Evolutionary conservation across 768 basidiomycete genomes (phyloP).

Genomic region (Lentinula sp.): DNA sequence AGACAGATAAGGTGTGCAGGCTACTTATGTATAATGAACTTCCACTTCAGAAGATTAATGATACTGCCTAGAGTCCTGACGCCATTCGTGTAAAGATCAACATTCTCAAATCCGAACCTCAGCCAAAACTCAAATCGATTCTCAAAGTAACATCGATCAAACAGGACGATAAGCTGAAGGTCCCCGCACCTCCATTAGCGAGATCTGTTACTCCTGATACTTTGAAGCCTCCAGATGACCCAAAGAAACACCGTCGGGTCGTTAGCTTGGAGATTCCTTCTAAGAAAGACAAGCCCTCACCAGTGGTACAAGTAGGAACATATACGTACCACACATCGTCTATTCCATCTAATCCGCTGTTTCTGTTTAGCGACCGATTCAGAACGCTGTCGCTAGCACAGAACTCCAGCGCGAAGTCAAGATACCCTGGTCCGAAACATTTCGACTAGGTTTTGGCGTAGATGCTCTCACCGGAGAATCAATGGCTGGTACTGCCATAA

Average conservation of each 20-base stretch:
- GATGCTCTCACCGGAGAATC: slow-evolving; percentile 15
- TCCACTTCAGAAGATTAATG: background rate
- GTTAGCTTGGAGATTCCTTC: background rate
- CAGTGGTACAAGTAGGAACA: background rate
- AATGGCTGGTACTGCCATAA: slow-evolving; percentile 10
- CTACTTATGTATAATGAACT: background rate
- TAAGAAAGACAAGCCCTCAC: background rate
- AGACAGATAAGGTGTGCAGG: background rate
- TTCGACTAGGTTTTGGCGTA: slow-evolving; percentile 12
- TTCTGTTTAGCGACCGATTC: background rate
- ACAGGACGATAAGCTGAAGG: background rate
- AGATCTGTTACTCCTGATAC: background rate
- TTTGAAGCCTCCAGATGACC: background rate
- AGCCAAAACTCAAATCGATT: background rate
- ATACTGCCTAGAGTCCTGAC: slow-evolving; percentile 6
- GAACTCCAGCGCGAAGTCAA: slow-evolving; percentile 8
- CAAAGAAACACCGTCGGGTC: background rate
- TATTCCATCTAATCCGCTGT: too few species aligned
- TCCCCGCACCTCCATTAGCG: background rate
- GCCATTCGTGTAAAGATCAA: slow-evolving; percentile 9
- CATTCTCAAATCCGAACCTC: background rate
- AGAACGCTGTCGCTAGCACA: background rate
- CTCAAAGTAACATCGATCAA: background rate
- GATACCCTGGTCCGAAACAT: slow-evolving; percentile 13
- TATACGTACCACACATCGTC: background rate